Evolutionary conservation across 1,284 basidiomycete species (phyloP).

Genomic region (Agroathelia rolfsii): DNA sequence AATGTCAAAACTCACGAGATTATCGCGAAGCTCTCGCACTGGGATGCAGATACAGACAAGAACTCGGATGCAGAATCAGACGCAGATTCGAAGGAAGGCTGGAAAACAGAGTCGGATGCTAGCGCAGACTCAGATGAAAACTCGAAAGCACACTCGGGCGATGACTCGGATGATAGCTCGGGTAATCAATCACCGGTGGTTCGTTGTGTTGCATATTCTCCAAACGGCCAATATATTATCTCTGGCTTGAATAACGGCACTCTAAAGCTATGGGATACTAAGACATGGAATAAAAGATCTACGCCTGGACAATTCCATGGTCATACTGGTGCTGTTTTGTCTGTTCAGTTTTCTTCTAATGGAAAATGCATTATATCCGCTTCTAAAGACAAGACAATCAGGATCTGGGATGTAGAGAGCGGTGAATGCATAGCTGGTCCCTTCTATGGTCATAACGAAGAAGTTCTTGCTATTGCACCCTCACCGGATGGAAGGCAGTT

Average conservation of each 20-base stretch:
- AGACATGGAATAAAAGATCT: too few species aligned
- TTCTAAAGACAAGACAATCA: slow-evolving; percentile 10
- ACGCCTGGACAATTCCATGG: too few species aligned
- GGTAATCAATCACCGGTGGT: slow-evolving; percentile 3
- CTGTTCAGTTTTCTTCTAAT: slow-evolving; percentile 15
- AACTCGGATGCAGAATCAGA: slow-evolving; percentile 3
- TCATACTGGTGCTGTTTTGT: slow-evolving; percentile 9
- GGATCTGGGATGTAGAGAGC: slow-evolving; percentile 14
- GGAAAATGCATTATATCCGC: slow-evolving; percentile 13
- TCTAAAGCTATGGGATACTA: slow-evolving; percentile 14
- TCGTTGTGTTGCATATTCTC: slow-evolving; percentile 14
- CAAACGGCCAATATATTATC: slow-evolving; percentile 8
- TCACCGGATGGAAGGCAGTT: slow-evolving; percentile 13
- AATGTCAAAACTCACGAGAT: slow-evolving; percentile 1
- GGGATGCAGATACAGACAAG: not conserved
- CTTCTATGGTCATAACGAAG: slow-evolving; percentile 4
- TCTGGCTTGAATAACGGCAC: slow-evolving; percentile 15
- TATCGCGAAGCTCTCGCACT: too few species aligned
- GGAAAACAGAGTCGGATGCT: too few species aligned
- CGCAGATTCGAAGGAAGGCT: not conserved
- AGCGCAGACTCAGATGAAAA: too few species aligned
- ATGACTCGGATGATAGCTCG: too few species aligned
- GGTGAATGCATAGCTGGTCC: slow-evolving; percentile 12
- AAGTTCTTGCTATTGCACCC: slow-evolving; percentile 5
- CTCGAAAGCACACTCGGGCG: too few species aligned